Evolutionary conservation across 1,139 yeast species (phyloP), one percentile per base, ranked within the genome.

Genomic region (Wickerhamomyces sp.): DNA sequence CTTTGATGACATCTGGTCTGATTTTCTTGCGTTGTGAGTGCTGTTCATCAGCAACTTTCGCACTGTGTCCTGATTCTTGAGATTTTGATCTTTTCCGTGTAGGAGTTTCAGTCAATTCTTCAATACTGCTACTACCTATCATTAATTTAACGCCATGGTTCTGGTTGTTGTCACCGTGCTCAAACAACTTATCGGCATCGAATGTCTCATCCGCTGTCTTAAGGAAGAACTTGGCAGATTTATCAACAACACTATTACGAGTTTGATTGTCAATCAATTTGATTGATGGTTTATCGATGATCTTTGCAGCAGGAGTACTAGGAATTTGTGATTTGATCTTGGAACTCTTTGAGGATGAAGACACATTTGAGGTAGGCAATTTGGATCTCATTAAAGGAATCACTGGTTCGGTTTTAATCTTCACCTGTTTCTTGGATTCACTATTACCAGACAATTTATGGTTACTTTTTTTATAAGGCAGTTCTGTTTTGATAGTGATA

Each of bases 1-100:
- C 35, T 5, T 25, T 32, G 24, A 32, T 24, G n/a, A 25, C 13
- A 24, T 32, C 35, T n/a, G 25, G 25, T 16, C 13, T 25, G 21
- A 22, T 29, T 26, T 17, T 25, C 27, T 36, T 36, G 25, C 36
- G n/a, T 20, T n/a, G 29, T 14, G 17, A 10, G 8, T 28, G 28
- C 9, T 24, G 19, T 13, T 24, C 19, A 12, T 16, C n/a, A 15
- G 6, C 14, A 15, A 20, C 4, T 22, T 3, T 24, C 4, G 4
- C 20, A 27, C 15, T 27, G 29, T 27, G n/a, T 8, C 10, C 25
- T 3, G 20, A 15, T 16, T 35, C 34, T 19, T 38, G 40, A 7
- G 40, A 28, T 17, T 40, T 42, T 14, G 42, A 28, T 40, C 53
- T 42, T 38, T 51, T 51, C 24, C 46, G 44, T 2, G 56, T 50